phyloP scores from a whole-genome alignment of 129 eudicot species.

The Kitagawia praeruptora region DNA sequence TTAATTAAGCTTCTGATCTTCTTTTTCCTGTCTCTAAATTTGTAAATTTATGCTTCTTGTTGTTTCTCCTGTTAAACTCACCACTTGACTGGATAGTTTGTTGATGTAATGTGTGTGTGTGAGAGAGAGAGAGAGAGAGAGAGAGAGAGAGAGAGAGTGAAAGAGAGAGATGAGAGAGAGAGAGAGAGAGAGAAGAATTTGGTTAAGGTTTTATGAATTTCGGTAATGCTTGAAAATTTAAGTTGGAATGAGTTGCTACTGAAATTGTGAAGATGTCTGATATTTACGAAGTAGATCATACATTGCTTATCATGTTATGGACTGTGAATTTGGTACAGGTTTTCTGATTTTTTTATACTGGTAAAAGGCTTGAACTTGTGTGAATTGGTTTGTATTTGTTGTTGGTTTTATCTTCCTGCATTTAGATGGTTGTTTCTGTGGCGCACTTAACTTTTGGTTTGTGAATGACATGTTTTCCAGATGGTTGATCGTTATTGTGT shows the following conservation, averaged over 20 bases:
- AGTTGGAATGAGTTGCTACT: not conserved
- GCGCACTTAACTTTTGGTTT: conserved; percentile 1
- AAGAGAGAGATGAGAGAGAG: no score
- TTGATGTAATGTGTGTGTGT: no score
- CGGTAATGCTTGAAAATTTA: no score
- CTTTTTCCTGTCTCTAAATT: no score
- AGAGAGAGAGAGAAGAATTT: no score
- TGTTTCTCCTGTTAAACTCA: no score
- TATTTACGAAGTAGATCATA: not conserved
- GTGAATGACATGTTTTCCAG: conserved; percentile 24
- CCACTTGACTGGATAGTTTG: not conserved
- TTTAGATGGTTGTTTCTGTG: not conserved
- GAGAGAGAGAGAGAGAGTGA: no score
- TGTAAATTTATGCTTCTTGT: no score
- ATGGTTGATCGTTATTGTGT: conserved; percentile 43
- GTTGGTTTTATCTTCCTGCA: not conserved
- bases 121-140: no score
- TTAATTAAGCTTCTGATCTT: not conserved
- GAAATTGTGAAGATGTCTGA: not conserved
- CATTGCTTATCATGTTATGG: not conserved
- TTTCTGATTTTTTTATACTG: no score
- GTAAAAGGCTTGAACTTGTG: not conserved
- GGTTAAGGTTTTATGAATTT: no score
- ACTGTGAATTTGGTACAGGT: not conserved
- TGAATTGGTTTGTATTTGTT: not conserved